These are phyloP conservation scores for Hyaloscypha finlandica DNA, from an alignment of 495 filamentous ascomycete genomes.

Conservation along the genomic window DNA sequence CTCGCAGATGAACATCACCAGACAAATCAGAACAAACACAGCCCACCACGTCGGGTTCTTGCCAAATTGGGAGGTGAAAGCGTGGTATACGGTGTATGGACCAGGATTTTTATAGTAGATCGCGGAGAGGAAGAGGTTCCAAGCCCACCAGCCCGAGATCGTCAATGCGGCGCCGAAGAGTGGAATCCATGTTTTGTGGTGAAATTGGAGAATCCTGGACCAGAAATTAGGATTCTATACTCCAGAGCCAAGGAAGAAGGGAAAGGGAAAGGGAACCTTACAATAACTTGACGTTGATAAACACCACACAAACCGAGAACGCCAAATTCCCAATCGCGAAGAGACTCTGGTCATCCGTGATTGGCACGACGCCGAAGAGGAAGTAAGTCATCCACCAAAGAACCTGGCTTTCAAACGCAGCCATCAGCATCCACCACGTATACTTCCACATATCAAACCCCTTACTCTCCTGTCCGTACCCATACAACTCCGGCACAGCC, in stretches of 20 bases:
- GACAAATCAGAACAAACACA: slow-evolving; percentile 64
- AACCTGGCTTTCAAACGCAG: slow-evolving; percentile 70
- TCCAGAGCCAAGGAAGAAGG: neutral
- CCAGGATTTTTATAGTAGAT: slow-evolving; percentile 55
- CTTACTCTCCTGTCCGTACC: slow-evolving; percentile 71
- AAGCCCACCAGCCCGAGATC: slow-evolving; percentile 80
- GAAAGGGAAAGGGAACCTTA: slow-evolving; percentile 38
- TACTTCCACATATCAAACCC: slow-evolving; percentile 78
- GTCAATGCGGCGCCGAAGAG: slow-evolving; percentile 60
- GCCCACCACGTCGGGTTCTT: slow-evolving; percentile 77
- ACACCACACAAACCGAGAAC: slow-evolving; percentile 70
- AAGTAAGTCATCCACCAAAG: slow-evolving; percentile 74
- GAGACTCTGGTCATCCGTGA: slow-evolving; percentile 67
- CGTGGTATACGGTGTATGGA: slow-evolving; percentile 67
- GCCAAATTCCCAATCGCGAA: slow-evolving; percentile 79
- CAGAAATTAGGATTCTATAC: neutral
- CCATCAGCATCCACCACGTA: slow-evolving; percentile 76
- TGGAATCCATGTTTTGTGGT: slow-evolving; percentile 77
- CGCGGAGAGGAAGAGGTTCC: slow-evolving; percentile 74
- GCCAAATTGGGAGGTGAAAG: slow-evolving; percentile 71
- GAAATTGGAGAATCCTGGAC: slow-evolving; percentile 68
- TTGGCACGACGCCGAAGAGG: slow-evolving; percentile 62
- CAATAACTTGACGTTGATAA: slow-evolving; percentile 85
- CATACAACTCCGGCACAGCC: slow-evolving; percentile 87
- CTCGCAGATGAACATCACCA: slow-evolving; percentile 67